phyloP scores from a whole-genome alignment of 768 basidiomycete species.

The Saitozyma podzolica region DNA sequence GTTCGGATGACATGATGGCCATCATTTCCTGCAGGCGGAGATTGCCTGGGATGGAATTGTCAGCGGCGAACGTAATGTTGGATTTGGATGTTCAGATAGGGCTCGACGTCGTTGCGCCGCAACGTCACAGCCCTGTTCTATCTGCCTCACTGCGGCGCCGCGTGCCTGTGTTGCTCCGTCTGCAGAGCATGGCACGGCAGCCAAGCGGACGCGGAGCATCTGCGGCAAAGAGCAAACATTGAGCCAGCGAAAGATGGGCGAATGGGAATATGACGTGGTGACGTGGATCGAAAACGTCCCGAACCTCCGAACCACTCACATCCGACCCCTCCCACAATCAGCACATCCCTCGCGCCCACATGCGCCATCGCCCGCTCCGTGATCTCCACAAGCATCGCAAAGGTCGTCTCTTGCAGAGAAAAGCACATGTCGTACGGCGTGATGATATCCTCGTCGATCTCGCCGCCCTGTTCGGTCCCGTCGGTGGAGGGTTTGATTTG shows the following conservation, averaged over 20 bases:
- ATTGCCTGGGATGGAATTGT: slow-evolving; percentile 63
- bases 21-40: slow-evolving; percentile 96
- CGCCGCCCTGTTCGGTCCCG: slow-evolving; percentile 1
- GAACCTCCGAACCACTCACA: slow-evolving; percentile 61
- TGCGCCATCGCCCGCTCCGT: slow-evolving; percentile 99
- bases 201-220: too few species aligned
- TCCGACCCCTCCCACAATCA: slow-evolving; percentile 99
- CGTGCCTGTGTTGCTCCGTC: too few species aligned
- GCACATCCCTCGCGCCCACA: slow-evolving; percentile 89
- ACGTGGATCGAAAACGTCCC: neutral
- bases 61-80: too few species aligned
- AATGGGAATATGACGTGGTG: neutral
- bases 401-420: slow-evolving; percentile 93
- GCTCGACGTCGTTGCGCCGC: too few species aligned
- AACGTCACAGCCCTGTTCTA: too few species aligned
- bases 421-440: slow-evolving; percentile 96
- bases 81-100: too few species aligned
- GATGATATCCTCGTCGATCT: slow-evolving; percentile 66
- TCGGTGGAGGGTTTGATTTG: neutral
- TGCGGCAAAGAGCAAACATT: neutral
- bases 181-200: too few species aligned
- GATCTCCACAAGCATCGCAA: slow-evolving; percentile 98
- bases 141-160: too few species aligned
- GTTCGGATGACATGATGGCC: slow-evolving; percentile 91
- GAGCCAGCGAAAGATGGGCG: neutral